Evolutionary conservation across 2,329 filamentous ascomycete genomes (phyloP).

Genomic region (Pseudogymnoascus sp.): DNA sequence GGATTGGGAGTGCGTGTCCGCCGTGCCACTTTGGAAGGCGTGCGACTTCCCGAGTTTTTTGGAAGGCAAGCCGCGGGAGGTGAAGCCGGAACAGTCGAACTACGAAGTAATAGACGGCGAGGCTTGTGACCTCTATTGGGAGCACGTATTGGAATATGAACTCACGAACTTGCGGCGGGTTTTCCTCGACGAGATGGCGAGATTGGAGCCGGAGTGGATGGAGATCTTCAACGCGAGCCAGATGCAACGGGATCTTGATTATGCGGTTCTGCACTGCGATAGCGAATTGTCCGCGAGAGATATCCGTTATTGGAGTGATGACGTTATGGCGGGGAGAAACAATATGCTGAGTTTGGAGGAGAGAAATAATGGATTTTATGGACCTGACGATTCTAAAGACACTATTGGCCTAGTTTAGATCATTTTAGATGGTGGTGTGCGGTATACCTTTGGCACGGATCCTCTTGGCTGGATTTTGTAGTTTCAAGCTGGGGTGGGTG

Average conservation of each 20-base stretch:
- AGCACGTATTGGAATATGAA: constrained; percentile 36
- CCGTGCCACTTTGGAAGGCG: neutral
- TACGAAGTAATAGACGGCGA: constrained; percentile 15
- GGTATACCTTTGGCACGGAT: neutral
- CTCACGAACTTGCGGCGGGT: constrained; percentile 31
- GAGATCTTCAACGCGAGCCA: constrained; percentile 18
- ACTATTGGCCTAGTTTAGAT: neutral
- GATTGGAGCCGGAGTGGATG: constrained; percentile 30
- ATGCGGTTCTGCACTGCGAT: constrained; percentile 22
- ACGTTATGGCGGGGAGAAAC: neutral
- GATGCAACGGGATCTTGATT: constrained; percentile 30
- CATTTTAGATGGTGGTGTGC: neutral
- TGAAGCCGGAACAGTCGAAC: constrained; percentile 24
- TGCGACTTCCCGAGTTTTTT: constrained; percentile 33
- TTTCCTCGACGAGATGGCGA: constrained; percentile 29
- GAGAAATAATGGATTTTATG: neutral
- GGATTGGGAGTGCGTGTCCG: constrained; percentile 36
- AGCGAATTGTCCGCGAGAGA: neutral
- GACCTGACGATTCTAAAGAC: neutral
- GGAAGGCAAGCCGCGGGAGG: constrained; percentile 21
- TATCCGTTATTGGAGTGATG: neutral
- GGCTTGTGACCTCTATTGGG: constrained; percentile 35
- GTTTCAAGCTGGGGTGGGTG: neutral
- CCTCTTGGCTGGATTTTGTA: neutral
- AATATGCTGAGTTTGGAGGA: neutral